phyloP scores from a whole-genome alignment of 1,139 yeast species.

The Tardiomyces digboiensis region DNA sequence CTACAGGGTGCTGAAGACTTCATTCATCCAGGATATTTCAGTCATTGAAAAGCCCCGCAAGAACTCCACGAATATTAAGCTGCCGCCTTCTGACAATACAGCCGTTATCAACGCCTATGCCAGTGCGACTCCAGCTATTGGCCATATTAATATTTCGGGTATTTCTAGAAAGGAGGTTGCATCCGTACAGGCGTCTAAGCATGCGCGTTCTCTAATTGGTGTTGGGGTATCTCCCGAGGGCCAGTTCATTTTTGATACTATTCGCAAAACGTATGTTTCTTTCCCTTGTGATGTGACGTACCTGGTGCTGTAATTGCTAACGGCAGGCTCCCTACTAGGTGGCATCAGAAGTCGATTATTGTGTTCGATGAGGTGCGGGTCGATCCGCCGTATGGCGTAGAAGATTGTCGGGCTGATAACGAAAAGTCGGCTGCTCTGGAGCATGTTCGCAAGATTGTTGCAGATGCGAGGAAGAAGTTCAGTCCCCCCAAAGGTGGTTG shows the following conservation, averaged over 20 bases:
- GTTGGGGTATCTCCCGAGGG: slow-evolving; percentile 38
- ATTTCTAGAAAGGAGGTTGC: neutral
- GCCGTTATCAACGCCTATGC: slow-evolving; percentile 11
- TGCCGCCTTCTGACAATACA: slow-evolving; percentile 5
- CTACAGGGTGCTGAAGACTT: slow-evolving; percentile 47
- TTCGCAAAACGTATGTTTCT: slow-evolving; percentile 31
- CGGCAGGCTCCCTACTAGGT: slow-evolving; percentile 33
- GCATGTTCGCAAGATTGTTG: slow-evolving; percentile 44
- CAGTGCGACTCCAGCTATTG: slow-evolving; percentile 18
- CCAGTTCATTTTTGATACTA: slow-evolving; percentile 38
- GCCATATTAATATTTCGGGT: slow-evolving; percentile 17
- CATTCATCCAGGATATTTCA: slow-evolving; percentile 47
- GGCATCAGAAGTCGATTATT: slow-evolving; percentile 40
- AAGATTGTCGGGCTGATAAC: slow-evolving; percentile 27
- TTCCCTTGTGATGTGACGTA: slow-evolving; percentile 2
- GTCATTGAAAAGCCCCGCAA: slow-evolving; percentile 33
- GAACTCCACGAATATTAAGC: slow-evolving; percentile 3
- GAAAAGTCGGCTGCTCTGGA: slow-evolving; percentile 33
- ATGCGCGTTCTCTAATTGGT: slow-evolving; percentile 22
- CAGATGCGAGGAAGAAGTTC: slow-evolving; percentile 46
- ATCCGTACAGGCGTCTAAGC: slow-evolving; percentile 5
- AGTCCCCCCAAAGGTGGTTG: slow-evolving; percentile 56
- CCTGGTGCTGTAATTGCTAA: slow-evolving; percentile 2
- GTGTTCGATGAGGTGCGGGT: slow-evolving; percentile 44
- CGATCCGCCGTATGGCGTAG: slow-evolving; percentile 40